Conservation (phyloP, 306 rosid species). For the Begonia fuchsioides region DNA sequence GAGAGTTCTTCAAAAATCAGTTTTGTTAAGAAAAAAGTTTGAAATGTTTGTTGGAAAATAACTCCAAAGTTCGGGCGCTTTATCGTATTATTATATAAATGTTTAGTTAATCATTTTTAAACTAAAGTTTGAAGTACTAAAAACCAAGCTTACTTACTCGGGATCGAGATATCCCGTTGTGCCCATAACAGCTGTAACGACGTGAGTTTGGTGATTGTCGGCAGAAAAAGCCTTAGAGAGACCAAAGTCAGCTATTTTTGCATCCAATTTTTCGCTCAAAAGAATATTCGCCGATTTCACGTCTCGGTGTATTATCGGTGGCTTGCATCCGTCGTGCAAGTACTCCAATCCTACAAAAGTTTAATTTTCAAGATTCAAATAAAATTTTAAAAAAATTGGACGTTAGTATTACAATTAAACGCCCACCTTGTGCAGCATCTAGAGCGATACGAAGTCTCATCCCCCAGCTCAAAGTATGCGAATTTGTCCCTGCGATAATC, state of each 20-base stretch:
- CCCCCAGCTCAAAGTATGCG: conserved; percentile 2
- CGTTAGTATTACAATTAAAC: not conserved
- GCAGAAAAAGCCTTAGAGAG: conserved; percentile 35
- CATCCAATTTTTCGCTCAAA: conserved; percentile 40
- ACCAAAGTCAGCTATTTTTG: conserved; percentile 71
- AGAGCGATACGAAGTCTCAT: conserved; percentile 8
- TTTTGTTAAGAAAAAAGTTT: too few relatives aligned
- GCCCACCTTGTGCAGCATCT: conserved; percentile 10
- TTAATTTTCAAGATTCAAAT: not conserved
- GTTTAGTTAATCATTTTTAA: too few relatives aligned
- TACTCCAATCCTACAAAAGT: conserved; percentile 40
- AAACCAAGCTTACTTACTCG: conserved; percentile 18
- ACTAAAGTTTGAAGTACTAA: not conserved
- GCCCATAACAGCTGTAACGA: conserved; percentile 28
- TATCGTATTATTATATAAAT: too few relatives aligned
- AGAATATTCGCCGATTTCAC: conserved; percentile 64
- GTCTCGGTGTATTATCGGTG: conserved; percentile 57
- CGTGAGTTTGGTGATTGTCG: conserved; percentile 16
- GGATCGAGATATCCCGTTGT: conserved; percentile 74
- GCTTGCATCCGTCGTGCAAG: conserved; percentile 65
- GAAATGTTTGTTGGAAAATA: too few relatives aligned
- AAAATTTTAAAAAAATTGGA: not conserved
- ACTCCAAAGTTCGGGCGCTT: too few relatives aligned
- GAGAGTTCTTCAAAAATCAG: too few relatives aligned
- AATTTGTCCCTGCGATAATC: not conserved